Percentiles rank a stretch among this genome's conserved stretches.
Evolutionary conservation across 208 protist genomes (phyloP).

Genomic region (Acanthamoeba divionensis): DNA sequence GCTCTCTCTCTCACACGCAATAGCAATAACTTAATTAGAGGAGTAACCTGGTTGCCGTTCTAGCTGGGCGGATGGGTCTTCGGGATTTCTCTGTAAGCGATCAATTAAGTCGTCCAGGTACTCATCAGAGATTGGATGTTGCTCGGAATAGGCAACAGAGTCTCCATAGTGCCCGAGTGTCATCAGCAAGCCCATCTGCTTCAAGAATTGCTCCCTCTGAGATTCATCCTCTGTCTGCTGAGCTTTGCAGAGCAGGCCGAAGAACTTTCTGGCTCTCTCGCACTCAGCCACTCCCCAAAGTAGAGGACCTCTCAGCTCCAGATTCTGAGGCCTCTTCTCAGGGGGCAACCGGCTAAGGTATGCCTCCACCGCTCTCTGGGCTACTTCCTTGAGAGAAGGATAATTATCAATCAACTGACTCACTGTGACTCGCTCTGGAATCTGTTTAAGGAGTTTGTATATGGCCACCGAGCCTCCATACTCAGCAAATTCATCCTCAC

Average conservation of each 20-base stretch:
- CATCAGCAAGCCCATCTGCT: neutral
- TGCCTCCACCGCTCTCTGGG: neutral
- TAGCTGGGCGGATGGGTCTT: conserved; percentile 4
- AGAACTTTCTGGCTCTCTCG: conserved; percentile 34
- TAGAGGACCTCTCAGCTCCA: conserved; percentile 27
- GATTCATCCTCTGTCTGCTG: too few species aligned
- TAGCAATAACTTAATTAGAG: neutral
- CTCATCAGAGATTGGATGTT: conserved; percentile 17
- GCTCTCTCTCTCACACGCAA: too few species aligned
- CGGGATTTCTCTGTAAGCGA: neutral
- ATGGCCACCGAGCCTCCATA: conserved; percentile 19
- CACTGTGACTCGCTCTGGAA: conserved; percentile 46
- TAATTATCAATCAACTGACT: neutral
- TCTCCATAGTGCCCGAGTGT: neutral
- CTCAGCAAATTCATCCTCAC: neutral
- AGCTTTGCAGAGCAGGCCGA: neutral
- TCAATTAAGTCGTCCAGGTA: conserved; percentile 7
- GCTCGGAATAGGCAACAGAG: neutral
- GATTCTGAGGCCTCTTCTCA: neutral
- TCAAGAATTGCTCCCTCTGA: too few species aligned
- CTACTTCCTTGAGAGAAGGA: conserved; percentile 16
- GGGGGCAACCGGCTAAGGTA: neutral
- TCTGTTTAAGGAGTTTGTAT: conserved; percentile 24
- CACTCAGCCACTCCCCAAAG: conserved; percentile 55
- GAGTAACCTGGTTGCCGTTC: neutral